These are phyloP conservation scores for Limonium bicolor DNA, from an alignment of 148 eudicot genomes.

Conservation along the genomic window DNA sequence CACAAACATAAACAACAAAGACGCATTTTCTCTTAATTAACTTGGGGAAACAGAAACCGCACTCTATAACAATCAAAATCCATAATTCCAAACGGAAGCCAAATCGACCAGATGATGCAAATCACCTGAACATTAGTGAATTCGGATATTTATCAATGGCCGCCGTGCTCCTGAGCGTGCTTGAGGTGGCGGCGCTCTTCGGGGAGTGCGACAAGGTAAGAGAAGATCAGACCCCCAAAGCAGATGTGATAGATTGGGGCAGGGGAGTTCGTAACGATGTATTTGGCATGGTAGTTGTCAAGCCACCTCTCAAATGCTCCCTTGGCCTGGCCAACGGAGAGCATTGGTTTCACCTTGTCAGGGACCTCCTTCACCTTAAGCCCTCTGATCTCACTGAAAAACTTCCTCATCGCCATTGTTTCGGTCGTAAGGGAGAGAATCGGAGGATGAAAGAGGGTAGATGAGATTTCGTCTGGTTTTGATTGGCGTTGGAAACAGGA, in stretches of 20 bases:
- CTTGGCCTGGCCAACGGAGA: constrained; percentile 23
- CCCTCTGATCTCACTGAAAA: constrained; percentile 52
- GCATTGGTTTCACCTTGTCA: constrained; percentile 35
- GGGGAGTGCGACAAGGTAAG: constrained; percentile 85
- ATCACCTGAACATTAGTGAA: too few species aligned
- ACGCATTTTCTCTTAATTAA: too few species aligned
- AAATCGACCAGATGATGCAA: too few species aligned
- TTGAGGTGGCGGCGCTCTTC: constrained; percentile 93
- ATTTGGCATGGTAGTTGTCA: constrained; percentile 68
- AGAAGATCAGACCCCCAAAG: constrained; percentile 75
- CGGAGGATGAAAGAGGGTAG: too few species aligned
- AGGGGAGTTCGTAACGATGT: constrained; percentile 53
- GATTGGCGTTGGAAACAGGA: too few species aligned
- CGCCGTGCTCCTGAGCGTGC: constrained; percentile 44
- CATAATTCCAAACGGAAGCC: too few species aligned
- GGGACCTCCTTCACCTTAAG: constrained; percentile 68
- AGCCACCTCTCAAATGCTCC: constrained; percentile 22
- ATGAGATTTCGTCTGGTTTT: too few species aligned
- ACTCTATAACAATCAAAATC: too few species aligned
- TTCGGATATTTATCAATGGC: too few species aligned
- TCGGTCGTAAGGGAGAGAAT: constrained; percentile 1
- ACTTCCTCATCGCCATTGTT: constrained; percentile 12
- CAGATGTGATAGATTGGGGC: constrained; percentile 63
- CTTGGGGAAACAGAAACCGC: too few species aligned
- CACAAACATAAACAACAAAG: too few species aligned